A percentile compares a stretch with the other conserved stretches of the same genome.
phyloP scores from a whole-genome alignment of 306 rosid genomes.

The Nissolia schottii region DNA sequence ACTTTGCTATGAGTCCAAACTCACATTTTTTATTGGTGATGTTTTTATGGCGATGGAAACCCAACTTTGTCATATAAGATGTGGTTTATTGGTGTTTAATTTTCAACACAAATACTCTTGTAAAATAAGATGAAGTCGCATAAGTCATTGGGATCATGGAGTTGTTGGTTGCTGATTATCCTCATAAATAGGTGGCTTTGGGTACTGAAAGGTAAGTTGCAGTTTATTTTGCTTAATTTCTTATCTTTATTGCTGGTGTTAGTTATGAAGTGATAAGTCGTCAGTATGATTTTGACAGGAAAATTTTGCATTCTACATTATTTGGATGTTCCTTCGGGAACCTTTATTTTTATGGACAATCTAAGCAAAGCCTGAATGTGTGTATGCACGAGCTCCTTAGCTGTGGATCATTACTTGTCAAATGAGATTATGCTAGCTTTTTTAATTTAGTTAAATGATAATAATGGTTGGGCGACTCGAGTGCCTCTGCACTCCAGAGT shows the following conservation, averaged over 20 bases:
- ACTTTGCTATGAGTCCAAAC: background rate
- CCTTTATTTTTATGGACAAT: no score
- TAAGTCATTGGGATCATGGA: constrained; percentile 17
- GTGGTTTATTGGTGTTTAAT: background rate
- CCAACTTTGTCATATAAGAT: background rate
- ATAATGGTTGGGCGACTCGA: no score
- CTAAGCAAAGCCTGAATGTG: no score
- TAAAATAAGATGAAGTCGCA: constrained; percentile 3
- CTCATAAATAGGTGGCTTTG: constrained; percentile 17
- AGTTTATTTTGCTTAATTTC: background rate
- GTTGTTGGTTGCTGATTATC: constrained; percentile 18
- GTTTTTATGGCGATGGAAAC: background rate
- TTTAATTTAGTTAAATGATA: no score
- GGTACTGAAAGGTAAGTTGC: constrained; percentile 32
- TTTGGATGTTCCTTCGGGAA: no score
- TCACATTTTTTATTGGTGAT: background rate
- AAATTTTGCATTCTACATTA: background rate
- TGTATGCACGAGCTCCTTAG: no score
- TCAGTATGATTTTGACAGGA: background rate
- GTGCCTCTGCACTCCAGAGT: no score
- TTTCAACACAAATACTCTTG: background rate
- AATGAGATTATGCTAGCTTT: no score
- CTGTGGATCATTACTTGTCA: no score
- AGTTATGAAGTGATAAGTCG: background rate
- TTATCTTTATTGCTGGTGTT: background rate